These are phyloP conservation scores for Diddensiella caesifluorescens DNA, from an alignment of 805 yeast genomes.

Conservation along the genomic window DNA sequence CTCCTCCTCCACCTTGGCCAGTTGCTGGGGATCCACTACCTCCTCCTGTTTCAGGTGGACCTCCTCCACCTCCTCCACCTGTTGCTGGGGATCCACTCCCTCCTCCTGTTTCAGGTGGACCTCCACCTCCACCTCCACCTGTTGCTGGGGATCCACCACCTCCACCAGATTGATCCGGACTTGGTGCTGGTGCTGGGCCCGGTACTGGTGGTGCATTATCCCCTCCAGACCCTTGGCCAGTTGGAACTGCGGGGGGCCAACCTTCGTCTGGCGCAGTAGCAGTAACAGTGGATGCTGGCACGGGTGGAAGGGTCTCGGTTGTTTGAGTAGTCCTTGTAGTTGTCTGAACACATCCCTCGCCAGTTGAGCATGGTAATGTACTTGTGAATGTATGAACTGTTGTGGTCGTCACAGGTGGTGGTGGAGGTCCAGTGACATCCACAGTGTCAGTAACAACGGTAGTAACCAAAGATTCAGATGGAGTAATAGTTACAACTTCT, in stretches of 20 bases:
- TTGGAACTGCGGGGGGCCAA: no score
- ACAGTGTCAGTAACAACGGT: conserved; percentile 5
- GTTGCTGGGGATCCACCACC: no score
- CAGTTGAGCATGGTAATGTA: conserved; percentile 8
- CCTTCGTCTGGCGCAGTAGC: conserved; percentile 9
- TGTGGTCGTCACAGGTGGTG: conserved; percentile 11
- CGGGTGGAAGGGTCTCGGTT: conserved; percentile 7
- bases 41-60: neutral
- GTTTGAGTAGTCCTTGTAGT: conserved; percentile 7
- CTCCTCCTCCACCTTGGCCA: conserved; percentile 9
- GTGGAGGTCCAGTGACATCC: conserved; percentile 10
- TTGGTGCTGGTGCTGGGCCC: neutral
- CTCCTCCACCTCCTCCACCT: neutral
- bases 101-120: no score
- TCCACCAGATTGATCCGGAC: neutral
- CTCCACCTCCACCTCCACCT: no score
- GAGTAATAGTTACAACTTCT: conserved; percentile 6
- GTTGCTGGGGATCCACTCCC: neutral
- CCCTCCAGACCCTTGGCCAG: no score
- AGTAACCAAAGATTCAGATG: conserved; percentile 3
- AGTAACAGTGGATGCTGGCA: conserved; percentile 12
- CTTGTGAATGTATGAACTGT: conserved; percentile 8
- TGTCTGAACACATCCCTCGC: conserved; percentile 7
- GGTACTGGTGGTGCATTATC: neutral
- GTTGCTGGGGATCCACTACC: conserved; percentile 8